Evolutionary conservation across 805 yeast genomes (phyloP), one percentile per base, ranked within the genome.

Genomic region (Groenewaldozyma tartarivorans): DNA sequence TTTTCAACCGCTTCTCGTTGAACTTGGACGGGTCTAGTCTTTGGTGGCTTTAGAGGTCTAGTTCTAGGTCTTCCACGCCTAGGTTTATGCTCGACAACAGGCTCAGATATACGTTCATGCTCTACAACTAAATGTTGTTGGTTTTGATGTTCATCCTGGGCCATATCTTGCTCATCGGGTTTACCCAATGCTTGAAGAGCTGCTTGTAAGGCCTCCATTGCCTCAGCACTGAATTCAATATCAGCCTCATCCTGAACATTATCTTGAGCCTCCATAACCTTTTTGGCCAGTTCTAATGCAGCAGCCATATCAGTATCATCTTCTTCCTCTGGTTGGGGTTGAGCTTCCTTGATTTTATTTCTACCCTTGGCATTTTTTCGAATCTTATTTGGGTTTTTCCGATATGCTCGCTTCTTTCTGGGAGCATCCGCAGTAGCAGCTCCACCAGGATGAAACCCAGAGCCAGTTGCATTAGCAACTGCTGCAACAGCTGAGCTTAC

Each of bases 271-370:
- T 44, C 45, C 20, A 68, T 48, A 44, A 52, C 62, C 20, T 49
- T 52, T 36, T 57, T 63, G 1, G 74, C 66, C 9, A 56, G 41
- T 24, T 47, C 40, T 15, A 68, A 51, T 0, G 66, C 57, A 18
- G 58, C 51, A 20, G 64, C 36, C 41, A 64, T 56, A n/a, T 44
- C 49, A 17, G 35, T 33, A 13, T 47, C 50, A 13, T 40, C 29
- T 13, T 24, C 29, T 9, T 40, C 27, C 9, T 20, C 32, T 20
- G 18, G 46, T 18, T n/a, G 20, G 11, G 29, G 20, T 15, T 39
- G 41, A 21, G n/a, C 15, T 38, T 29, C 17, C 13, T n/a, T 13
- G 19, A 11, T 15, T n/a, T n/a, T 6, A 17, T 31, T 36, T 31
- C 20, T 38, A 40, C 17, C 40, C 17, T 5, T 36, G 7, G 32